Conservation (phyloP, 305 asterid species). For the Lippia alba region DNA sequence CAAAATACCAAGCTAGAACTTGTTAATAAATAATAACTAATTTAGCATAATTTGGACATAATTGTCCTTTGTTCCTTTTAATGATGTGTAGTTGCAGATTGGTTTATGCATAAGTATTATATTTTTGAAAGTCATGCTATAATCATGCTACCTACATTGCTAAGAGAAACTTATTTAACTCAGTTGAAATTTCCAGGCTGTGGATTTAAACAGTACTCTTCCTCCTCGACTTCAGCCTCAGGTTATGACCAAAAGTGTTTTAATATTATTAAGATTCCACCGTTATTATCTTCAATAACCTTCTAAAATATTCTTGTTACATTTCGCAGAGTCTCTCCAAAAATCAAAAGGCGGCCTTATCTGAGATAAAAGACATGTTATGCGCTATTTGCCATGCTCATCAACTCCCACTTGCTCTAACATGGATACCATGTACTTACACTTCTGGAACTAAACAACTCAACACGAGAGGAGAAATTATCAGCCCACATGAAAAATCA, state of each 20-base stretch:
- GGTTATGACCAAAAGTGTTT: constrained; percentile 40
- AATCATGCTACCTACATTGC: background rate
- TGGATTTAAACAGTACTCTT: constrained; percentile 58
- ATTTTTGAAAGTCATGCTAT: background rate
- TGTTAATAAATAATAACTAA: no score
- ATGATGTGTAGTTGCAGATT: background rate
- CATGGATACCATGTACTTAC: constrained; percentile 72
- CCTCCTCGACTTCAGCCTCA: constrained; percentile 54
- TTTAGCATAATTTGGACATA: no score
- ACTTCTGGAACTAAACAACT: constrained; percentile 33
- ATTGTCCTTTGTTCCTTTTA: no score
- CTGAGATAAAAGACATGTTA: constrained; percentile 65
- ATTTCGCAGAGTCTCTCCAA: constrained; percentile 57
- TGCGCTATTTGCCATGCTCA: constrained; percentile 68
- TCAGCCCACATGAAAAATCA: constrained; percentile 34
- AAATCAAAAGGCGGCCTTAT: constrained; percentile 63
- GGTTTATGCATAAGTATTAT: background rate
- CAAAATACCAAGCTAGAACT: no score
- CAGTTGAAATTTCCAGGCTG: constrained; percentile 49
- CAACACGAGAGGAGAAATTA: constrained; percentile 30
- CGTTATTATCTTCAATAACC: background rate
- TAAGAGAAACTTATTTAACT: constrained; percentile 4
- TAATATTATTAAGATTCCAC: constrained; percentile 4
- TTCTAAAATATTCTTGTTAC: constrained; percentile 3
- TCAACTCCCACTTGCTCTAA: constrained; percentile 69